phyloP scores from a whole-genome alignment of 306 rosid genomes.

The Citrullus amarus region DNA sequence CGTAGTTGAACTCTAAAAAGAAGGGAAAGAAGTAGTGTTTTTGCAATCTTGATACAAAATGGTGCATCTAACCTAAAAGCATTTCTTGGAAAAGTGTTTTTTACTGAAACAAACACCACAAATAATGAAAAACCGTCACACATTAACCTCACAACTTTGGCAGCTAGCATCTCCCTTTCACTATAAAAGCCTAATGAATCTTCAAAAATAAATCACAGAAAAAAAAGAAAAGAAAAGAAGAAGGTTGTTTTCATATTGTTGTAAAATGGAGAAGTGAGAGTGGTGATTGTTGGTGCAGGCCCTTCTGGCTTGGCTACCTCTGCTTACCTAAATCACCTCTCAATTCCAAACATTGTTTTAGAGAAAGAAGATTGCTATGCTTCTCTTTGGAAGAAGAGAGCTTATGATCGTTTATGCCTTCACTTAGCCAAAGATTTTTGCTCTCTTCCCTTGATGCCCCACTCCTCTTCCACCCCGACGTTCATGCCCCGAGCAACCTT shows the following conservation, averaged over 20 bases:
- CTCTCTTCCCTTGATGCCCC: slow-evolving; percentile 14
- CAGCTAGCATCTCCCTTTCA: background rate
- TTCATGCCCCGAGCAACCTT: slow-evolving; percentile 18
- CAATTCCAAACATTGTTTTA: slow-evolving; percentile 13
- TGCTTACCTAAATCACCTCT: slow-evolving; percentile 2
- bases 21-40: background rate
- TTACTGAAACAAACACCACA: background rate
- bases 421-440: slow-evolving; percentile 23
- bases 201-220: background rate
- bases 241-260: background rate
- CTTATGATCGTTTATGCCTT: slow-evolving; percentile 20
- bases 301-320: slow-evolving; percentile 25
- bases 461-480: background rate
- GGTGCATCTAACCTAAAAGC: background rate
- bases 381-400: slow-evolving; percentile 24
- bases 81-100: background rate
- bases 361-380: slow-evolving; percentile 20
- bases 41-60: background rate
- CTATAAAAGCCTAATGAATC: background rate
- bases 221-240: background rate
- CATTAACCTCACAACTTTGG: background rate
- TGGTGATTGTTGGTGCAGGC: slow-evolving; percentile 21
- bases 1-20: too few species aligned
- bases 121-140: background rate
- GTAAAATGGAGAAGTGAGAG: slow-evolving; percentile 10